phyloP scores from a whole-genome alignment of 2,329 filamentous ascomycete genomes.

The Penicillium sp. region DNA sequence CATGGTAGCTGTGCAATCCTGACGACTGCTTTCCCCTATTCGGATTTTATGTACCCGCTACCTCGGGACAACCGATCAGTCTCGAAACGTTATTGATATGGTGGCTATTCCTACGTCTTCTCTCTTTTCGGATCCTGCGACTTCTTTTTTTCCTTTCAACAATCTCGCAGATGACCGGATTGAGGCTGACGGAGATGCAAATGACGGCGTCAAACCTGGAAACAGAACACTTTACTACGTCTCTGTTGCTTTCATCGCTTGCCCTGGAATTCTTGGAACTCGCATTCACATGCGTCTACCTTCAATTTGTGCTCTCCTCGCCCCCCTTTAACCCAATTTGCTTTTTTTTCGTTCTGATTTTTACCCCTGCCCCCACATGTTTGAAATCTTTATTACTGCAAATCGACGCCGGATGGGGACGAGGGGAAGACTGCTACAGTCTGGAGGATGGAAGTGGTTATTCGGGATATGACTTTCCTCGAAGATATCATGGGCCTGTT shows the following conservation, averaged over 20 bases:
- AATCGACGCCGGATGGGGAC: slow-evolving; percentile 31
- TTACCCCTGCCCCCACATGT: slow-evolving; percentile 3
- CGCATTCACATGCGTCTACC: slow-evolving; percentile 16
- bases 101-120: slow-evolving; percentile 37
- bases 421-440: slow-evolving; percentile 26
- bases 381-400: slow-evolving; percentile 17
- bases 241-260: slow-evolving; percentile 20
- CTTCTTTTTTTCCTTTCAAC: slow-evolving; percentile 10
- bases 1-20: slow-evolving; percentile 3
- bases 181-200: slow-evolving; percentile 35
- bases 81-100: slow-evolving; percentile 33
- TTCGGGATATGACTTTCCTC: slow-evolving; percentile 16
- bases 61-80: slow-evolving; percentile 23
- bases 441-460: slow-evolving; percentile 14
- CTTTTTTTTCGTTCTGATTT: slow-evolving; percentile 10
- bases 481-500: slow-evolving; percentile 12
- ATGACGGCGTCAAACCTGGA: slow-evolving; percentile 27
- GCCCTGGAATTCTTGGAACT: slow-evolving; percentile 15
- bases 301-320: slow-evolving; percentile 3
- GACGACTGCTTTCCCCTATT: slow-evolving; percentile 10
- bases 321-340: slow-evolving; percentile 10
- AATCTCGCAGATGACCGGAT: slow-evolving; percentile 19
- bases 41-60: slow-evolving; percentile 16
- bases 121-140: slow-evolving; percentile 21
- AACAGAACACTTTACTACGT: slow-evolving; percentile 12